Percentiles rank a stretch among this genome's conserved stretches.
phyloP scores from a whole-genome alignment of 78 protist species.

The Chrysochromulina parva region DNA sequence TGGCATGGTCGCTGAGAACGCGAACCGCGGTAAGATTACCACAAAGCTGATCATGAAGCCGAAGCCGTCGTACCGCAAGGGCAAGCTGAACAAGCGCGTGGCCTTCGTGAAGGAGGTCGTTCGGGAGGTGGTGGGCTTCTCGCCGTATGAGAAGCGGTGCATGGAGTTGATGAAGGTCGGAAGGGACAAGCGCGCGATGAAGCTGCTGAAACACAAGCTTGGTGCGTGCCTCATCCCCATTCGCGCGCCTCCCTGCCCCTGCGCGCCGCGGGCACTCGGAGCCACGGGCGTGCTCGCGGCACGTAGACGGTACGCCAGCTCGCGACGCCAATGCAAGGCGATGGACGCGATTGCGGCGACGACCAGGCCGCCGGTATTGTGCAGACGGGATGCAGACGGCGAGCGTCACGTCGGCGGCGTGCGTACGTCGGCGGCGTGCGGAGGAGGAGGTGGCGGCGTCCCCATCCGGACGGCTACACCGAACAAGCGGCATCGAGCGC shows the following conservation, averaged over 20 bases:
- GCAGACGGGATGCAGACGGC: no score
- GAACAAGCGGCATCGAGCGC: no score
- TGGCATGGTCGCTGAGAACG: slow-evolving; percentile 71
- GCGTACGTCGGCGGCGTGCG: no score
- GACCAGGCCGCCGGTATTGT: no score
- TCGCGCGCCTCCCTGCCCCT: neutral
- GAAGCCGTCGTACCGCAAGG: slow-evolving; percentile 43
- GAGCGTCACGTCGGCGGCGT: no score
- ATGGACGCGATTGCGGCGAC: no score
- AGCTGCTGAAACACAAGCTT: slow-evolving; percentile 72
- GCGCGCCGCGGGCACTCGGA: neutral
- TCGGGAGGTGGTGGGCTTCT: slow-evolving; percentile 80
- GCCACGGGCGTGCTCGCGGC: neutral
- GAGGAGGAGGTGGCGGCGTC: no score
- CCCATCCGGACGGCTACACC: no score
- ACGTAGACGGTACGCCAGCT: neutral
- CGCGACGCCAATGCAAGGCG: no score
- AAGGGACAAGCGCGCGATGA: slow-evolving; percentile 93
- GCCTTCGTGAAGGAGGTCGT: slow-evolving; percentile 70
- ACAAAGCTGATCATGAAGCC: neutral
- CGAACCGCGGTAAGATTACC: no score
- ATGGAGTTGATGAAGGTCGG: slow-evolving; percentile 83
- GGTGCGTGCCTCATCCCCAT: slow-evolving; percentile 35
- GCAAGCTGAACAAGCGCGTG: slow-evolving; percentile 32
- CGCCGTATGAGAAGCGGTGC: slow-evolving; percentile 92